These are phyloP conservation scores for Mercurialis annua DNA, from an alignment of 345 rosid genomes.

Conservation along the genomic window DNA sequence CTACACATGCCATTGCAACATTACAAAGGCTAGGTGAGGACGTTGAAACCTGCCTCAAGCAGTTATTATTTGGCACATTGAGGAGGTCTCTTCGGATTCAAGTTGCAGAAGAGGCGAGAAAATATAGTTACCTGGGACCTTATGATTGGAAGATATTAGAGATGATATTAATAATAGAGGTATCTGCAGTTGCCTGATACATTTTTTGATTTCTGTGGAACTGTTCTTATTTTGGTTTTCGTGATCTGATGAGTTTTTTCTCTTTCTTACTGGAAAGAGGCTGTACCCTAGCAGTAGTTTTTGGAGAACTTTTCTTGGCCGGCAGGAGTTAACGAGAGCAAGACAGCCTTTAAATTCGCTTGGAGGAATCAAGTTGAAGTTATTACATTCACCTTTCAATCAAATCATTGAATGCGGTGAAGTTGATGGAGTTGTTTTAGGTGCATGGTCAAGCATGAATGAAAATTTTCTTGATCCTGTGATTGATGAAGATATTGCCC, in stretches of 20 bases:
- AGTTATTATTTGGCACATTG: conserved; percentile 84
- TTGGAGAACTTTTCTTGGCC: conserved; percentile 71
- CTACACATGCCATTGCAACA: conserved; percentile 74
- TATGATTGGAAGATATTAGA: conserved; percentile 74
- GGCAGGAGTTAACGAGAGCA: conserved; percentile 42
- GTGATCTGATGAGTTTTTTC: conserved; percentile 23
- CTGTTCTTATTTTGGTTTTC: conserved; percentile 19
- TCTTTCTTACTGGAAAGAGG: conserved; percentile 55
- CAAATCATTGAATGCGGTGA: conserved; percentile 78
- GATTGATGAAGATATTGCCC: conserved; percentile 52
- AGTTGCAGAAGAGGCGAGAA: conserved; percentile 76
- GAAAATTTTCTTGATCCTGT: conserved; percentile 47
- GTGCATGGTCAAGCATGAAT: conserved; percentile 69
- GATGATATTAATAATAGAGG: conserved; percentile 82
- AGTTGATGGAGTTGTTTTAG: conserved; percentile 91
- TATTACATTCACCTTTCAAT: conserved; percentile 44
- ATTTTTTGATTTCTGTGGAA: conserved; percentile 14
- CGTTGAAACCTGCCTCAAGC: conserved; percentile 72
- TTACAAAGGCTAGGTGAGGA: conserved; percentile 96
- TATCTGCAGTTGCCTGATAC: conserved; percentile 26
- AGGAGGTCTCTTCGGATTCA: conserved; percentile 75
- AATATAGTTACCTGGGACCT: conserved; percentile 67
- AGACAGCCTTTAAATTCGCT: conserved; percentile 35
- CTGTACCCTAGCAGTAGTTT: conserved; percentile 93
- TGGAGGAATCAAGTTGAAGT: conserved; percentile 43